Conservation (phyloP, 768 basidiomycete species). For the Panaeolus cyanescens region DNA sequence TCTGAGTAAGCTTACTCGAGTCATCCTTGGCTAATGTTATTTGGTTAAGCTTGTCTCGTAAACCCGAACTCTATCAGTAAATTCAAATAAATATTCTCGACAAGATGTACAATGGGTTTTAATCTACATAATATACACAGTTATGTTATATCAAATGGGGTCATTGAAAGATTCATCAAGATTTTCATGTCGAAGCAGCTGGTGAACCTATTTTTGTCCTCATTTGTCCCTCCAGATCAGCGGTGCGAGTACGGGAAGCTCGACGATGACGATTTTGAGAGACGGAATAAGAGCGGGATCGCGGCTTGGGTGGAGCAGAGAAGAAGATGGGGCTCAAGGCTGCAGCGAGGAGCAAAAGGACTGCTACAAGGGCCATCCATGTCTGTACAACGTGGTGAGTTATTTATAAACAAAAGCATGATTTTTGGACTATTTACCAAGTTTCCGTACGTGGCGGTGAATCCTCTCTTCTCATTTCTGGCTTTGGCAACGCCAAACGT, state of each 20-base stretch:
- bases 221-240: not conserved
- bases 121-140: not conserved
- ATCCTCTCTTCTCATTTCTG: conserved; percentile 33
- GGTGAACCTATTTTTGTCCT: conserved; percentile 4
- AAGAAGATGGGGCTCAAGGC: conserved; percentile 20
- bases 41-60: not conserved
- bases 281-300: not conserved
- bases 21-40: conserved; percentile 7
- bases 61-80: not conserved
- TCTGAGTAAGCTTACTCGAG: conserved; percentile 5
- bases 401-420: not conserved
- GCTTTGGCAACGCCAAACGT: conserved; percentile 33
- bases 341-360: conserved; percentile 26
- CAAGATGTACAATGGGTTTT: not conserved
- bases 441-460: conserved; percentile 34
- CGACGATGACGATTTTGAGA: conserved; percentile 5
- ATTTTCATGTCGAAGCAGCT: conserved; percentile 3
- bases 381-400: conserved; percentile 21
- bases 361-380: conserved; percentile 37
- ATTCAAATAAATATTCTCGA: not conserved
- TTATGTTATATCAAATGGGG: not conserved
- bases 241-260: not conserved
- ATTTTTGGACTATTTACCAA: conserved; percentile 27
- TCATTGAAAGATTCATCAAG: not conserved
- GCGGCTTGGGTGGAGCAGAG: conserved; percentile 12